phyloP scores from a whole-genome alignment of 2,329 filamentous ascomycete genomes.

The Torrubiella hemipterigena region DNA sequence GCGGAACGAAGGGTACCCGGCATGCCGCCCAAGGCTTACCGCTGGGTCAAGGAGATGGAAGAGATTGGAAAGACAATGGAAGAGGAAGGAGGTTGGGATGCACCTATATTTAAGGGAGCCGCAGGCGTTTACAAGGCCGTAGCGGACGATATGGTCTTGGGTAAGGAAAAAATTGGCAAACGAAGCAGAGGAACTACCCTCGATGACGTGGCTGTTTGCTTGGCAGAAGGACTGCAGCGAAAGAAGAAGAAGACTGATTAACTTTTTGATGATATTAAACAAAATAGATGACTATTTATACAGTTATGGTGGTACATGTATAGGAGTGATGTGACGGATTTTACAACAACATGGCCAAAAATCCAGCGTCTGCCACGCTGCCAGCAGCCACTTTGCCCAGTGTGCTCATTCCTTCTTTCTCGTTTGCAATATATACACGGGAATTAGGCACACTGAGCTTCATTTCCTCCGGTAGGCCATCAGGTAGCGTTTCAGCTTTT shows the following conservation, averaged over 20 bases:
- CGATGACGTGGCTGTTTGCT: constrained; percentile 41
- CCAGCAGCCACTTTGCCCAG: constrained; percentile 1
- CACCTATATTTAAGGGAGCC: constrained; percentile 43
- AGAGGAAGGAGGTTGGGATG: constrained; percentile 50
- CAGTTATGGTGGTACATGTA: neutral
- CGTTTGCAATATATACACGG: constrained; percentile 13
- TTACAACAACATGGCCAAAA: neutral
- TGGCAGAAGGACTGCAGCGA: constrained; percentile 33
- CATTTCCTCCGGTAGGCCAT: constrained; percentile 14
- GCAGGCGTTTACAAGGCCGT: constrained; percentile 50
- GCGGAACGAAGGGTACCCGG: constrained; percentile 39
- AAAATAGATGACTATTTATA: neutral
- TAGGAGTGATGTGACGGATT: too few species aligned
- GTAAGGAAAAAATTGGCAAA: constrained; percentile 43
- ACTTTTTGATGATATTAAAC: neutral
- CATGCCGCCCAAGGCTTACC: constrained; percentile 65
- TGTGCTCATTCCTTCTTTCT: neutral
- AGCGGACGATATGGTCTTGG: constrained; percentile 48
- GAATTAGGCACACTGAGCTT: constrained; percentile 23
- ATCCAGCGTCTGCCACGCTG: constrained; percentile 4
- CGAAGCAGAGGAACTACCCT: constrained; percentile 42
- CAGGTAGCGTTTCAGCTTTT: constrained; percentile 2
- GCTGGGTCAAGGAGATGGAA: constrained; percentile 69
- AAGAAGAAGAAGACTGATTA: constrained; percentile 25
- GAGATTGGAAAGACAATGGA: constrained; percentile 58